These are phyloP conservation scores for Halophytophthora batemanensis DNA, from an alignment of 352 stramenopile genomes.

Conservation along the genomic window DNA sequence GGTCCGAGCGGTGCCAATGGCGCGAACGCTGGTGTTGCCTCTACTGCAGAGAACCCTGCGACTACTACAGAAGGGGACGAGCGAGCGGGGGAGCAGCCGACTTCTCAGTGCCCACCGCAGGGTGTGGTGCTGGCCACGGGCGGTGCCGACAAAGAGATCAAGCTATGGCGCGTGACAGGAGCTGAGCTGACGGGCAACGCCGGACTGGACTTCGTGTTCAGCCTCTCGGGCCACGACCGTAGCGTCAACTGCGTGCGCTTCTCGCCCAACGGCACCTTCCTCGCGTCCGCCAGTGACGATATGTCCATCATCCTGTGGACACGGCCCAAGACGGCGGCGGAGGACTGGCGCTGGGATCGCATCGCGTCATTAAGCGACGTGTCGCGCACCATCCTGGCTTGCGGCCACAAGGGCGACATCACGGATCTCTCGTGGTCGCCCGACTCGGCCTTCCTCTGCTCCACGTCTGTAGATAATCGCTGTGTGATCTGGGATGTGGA, in stretches of 20 bases:
- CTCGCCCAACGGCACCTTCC: conserved; percentile 77
- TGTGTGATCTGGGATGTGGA: conserved; percentile 87
- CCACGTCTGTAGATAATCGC: conserved; percentile 92
- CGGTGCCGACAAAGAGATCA: conserved; percentile 88
- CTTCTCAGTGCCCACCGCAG: neutral
- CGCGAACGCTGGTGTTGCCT: neutral
- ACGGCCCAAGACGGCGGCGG: conserved; percentile 62
- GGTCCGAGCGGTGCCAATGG: too few species aligned
- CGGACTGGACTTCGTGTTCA: conserved; percentile 77
- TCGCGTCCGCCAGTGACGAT: conserved; percentile 88
- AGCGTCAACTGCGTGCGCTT: conserved; percentile 92
- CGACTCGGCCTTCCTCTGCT: conserved; percentile 88
- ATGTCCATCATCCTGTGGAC: conserved; percentile 87
- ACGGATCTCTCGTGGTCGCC: conserved; percentile 92
- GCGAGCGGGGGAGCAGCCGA: neutral
- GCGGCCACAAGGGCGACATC: conserved; percentile 88
- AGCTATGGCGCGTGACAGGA: conserved; percentile 68
- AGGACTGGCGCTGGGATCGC: conserved; percentile 73
- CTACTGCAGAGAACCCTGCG: too few species aligned
- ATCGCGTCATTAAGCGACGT: conserved; percentile 82
- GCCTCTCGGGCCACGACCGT: conserved; percentile 83
- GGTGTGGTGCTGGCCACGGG: conserved; percentile 63
- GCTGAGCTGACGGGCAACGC: conserved; percentile 5
- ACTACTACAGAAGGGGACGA: too few species aligned
- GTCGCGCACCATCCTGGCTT: conserved; percentile 64